Percentiles rank a stretch among this genome's conserved stretches.
These are phyloP conservation scores for Calocybe gambosa DNA, from an alignment of 1,284 basidiomycete species.

Conservation along the genomic window DNA sequence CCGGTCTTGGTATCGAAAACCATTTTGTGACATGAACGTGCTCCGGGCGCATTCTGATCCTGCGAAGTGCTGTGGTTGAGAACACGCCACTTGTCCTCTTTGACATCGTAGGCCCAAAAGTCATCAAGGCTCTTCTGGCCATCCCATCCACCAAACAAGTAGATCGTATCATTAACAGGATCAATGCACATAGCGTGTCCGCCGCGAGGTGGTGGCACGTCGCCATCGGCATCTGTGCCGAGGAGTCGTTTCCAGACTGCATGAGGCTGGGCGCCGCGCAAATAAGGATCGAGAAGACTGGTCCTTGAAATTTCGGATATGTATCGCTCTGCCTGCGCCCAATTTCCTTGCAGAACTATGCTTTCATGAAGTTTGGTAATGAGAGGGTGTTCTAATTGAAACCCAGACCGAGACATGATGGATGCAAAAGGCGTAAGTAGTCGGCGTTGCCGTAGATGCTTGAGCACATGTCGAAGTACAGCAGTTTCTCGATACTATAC, in stretches of 20 bases:
- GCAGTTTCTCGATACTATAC: constrained; percentile 58
- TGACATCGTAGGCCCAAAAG: constrained; percentile 72
- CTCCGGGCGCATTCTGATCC: constrained; percentile 61
- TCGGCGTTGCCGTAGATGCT: constrained; percentile 73
- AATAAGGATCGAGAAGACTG: constrained; percentile 54
- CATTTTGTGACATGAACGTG: constrained; percentile 81
- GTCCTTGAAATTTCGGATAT: constrained; percentile 44
- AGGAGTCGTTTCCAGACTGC: constrained; percentile 52
- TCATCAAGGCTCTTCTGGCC: constrained; percentile 71
- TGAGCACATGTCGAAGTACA: constrained; percentile 65
- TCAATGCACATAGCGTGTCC: constrained; percentile 85
- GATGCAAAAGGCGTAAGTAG: constrained; percentile 62
- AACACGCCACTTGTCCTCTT: constrained; percentile 56
- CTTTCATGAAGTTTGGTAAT: constrained; percentile 60
- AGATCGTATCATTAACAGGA: constrained; percentile 54
- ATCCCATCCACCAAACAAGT: constrained; percentile 79
- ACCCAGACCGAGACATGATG: constrained; percentile 50
- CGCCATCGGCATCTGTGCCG: constrained; percentile 55
- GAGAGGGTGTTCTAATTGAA: constrained; percentile 67
- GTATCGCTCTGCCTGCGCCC: constrained; percentile 51
- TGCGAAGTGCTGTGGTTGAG: constrained; percentile 51
- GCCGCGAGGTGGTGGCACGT: constrained; percentile 58
- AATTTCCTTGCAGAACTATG: constrained; percentile 65
- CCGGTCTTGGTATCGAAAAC: constrained; percentile 68
- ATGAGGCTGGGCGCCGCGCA: constrained; percentile 50